Conservation (phyloP, 805 yeast genomes). For the Yamadazyma paraphyllophila region DNA sequence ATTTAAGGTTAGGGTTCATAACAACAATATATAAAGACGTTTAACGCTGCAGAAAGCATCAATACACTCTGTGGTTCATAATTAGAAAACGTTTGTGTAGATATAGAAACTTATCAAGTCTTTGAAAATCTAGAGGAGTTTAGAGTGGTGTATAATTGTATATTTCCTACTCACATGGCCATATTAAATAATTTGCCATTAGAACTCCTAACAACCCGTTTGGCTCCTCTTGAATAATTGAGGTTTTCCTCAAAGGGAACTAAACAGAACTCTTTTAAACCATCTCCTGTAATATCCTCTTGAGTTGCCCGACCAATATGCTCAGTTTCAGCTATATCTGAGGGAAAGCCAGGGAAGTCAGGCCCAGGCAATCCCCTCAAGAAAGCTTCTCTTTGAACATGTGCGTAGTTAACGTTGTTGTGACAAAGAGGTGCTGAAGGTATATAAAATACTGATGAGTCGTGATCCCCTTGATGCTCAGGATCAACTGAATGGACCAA, state of each 20-base stretch:
- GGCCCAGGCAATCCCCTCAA: constrained; percentile 18
- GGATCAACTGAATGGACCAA: constrained; percentile 40
- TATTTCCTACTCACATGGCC: too few relatives aligned
- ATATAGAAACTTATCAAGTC: too few relatives aligned
- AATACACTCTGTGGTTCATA: too few relatives aligned
- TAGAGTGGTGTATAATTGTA: too few relatives aligned
- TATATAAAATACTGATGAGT: constrained; percentile 41
- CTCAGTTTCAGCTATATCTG: constrained; percentile 18
- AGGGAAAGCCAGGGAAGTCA: constrained; percentile 27
- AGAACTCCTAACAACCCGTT: constrained; percentile 7
- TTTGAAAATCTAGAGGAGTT: too few relatives aligned
- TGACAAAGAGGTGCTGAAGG: constrained; percentile 33
- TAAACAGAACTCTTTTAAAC: constrained; percentile 19
- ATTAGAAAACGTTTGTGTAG: too few relatives aligned
- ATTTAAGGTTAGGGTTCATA: too few relatives aligned
- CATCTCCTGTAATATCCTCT: constrained; percentile 17
- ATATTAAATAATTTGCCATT: constrained; percentile 8
- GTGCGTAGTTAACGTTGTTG: constrained; percentile 11
- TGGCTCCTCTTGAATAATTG: constrained; percentile 12
- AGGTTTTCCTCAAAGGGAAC: constrained; percentile 14
- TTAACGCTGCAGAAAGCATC: too few relatives aligned
- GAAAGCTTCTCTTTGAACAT: constrained; percentile 7
- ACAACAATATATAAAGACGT: too few relatives aligned
- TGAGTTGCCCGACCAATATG: constrained; percentile 20
- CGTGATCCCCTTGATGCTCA: constrained; percentile 30